Percentiles rank a stretch among this genome's conserved stretches.
These are phyloP conservation scores for Candida anutae DNA, from an alignment of 1,139 yeast species.

Conservation along the genomic window DNA sequence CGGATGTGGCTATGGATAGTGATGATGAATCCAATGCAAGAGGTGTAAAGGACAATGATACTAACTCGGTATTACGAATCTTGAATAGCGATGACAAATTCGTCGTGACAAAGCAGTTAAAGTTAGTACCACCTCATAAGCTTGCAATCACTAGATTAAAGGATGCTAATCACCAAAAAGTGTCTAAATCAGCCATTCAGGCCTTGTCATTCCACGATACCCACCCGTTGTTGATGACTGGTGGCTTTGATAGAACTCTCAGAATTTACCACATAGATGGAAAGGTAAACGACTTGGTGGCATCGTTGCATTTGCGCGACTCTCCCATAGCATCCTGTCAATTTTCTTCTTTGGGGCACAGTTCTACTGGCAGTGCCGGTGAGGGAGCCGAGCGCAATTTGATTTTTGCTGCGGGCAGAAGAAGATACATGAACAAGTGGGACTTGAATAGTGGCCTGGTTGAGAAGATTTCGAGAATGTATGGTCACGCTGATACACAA, in stretches of 20 bases:
- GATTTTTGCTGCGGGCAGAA: constrained; percentile 83
- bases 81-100: constrained; percentile 54
- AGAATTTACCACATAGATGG: constrained; percentile 90
- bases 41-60: constrained; percentile 33
- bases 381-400: constrained; percentile 19
- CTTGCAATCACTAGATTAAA: constrained; percentile 72
- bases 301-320: constrained; percentile 71
- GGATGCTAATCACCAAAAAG: constrained; percentile 72
- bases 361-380: constrained; percentile 16
- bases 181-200: constrained; percentile 75
- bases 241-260: constrained; percentile 87
- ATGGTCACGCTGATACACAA: constrained; percentile 85
- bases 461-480: constrained; percentile 80
- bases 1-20: constrained; percentile 19
- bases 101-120: constrained; percentile 40
- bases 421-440: constrained; percentile 90
- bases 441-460: constrained; percentile 68
- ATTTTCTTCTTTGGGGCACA: constrained; percentile 43
- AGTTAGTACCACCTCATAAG: constrained; percentile 60
- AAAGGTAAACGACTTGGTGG: constrained; percentile 70
- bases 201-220: constrained; percentile 76
- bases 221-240: constrained; percentile 78
- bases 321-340: constrained; percentile 74
- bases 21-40: constrained; percentile 26
- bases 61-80: constrained; percentile 52